phyloP scores from a whole-genome alignment of 2,329 filamentous ascomycete genomes.

The Leptographium radiaticola region DNA sequence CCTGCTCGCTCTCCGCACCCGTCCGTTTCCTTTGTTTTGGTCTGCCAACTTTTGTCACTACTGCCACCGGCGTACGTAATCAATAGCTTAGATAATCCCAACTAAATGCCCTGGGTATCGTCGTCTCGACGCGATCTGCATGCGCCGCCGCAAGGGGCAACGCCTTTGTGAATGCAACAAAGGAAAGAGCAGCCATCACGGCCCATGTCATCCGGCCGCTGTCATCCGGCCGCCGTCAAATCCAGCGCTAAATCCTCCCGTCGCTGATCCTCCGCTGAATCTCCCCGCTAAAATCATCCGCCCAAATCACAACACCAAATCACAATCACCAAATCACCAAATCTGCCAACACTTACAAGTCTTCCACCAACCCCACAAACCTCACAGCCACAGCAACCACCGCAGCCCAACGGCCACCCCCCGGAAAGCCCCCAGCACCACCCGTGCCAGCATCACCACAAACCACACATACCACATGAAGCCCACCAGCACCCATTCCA shows the following conservation, averaged over 20 bases:
- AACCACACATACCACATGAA: constrained; percentile 95
- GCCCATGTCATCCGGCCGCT: too few relatives aligned
- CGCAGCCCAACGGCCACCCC: constrained; percentile 46
- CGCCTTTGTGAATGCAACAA: background rate
- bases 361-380: too few relatives aligned
- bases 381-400: constrained; percentile 74
- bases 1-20: background rate
- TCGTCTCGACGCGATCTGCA: background rate
- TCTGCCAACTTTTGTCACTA: too few relatives aligned
- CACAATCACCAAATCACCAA: too few relatives aligned
- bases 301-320: too few relatives aligned
- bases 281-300: too few relatives aligned
- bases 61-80: background rate
- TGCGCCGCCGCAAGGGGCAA: too few relatives aligned
- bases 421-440: constrained; percentile 49
- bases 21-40: background rate
- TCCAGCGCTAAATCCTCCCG: too few relatives aligned
- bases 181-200: background rate
- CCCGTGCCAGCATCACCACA: constrained; percentile 62
- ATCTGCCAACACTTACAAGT: too few relatives aligned
- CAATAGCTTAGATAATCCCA: background rate
- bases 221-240: too few relatives aligned
- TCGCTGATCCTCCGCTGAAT: too few relatives aligned
- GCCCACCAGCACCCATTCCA: constrained; percentile 80
- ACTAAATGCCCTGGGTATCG: background rate